Evolutionary conservation across 768 basidiomycete species (phyloP).

Genomic region (Boletus eberwhitei): DNA sequence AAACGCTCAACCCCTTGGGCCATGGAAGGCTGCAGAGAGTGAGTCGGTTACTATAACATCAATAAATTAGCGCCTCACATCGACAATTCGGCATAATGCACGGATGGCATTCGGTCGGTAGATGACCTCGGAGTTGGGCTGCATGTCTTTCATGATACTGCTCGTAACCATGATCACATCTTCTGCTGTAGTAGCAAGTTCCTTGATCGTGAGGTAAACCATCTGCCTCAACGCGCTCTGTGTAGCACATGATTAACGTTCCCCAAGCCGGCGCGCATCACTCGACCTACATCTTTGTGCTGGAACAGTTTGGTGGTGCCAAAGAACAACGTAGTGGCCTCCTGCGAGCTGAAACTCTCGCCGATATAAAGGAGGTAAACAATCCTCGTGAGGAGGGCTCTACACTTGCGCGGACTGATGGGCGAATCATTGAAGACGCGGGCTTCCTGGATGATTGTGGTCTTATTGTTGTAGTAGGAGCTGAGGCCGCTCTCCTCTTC

Average conservation of each 20-base stretch:
- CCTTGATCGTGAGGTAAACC: slow-evolving; percentile 98
- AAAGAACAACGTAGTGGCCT: slow-evolving; percentile 97
- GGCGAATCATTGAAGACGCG: slow-evolving; percentile 99
- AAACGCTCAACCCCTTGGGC: slow-evolving; percentile 97
- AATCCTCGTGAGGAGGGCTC: slow-evolving; percentile 92
- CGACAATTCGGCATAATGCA: slow-evolving; percentile 93
- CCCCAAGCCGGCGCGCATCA: not conserved
- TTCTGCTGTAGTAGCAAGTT: slow-evolving; percentile 91
- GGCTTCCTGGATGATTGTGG: slow-evolving; percentile 96
- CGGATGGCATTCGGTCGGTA: slow-evolving; percentile 98
- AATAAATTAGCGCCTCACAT: slow-evolving; percentile 55
- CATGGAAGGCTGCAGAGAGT: slow-evolving; percentile 82
- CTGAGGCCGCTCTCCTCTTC: slow-evolving; percentile 94
- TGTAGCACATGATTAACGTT: slow-evolving; percentile 6
- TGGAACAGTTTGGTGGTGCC: slow-evolving; percentile 99
- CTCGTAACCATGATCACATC: slow-evolving; percentile 99
- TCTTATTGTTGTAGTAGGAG: slow-evolving; percentile 95
- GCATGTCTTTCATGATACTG: slow-evolving; percentile 99
- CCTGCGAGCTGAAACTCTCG: slow-evolving; percentile 91
- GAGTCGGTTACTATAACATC: slow-evolving; percentile 35
- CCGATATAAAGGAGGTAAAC: slow-evolving; percentile 96
- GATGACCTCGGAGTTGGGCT: slow-evolving; percentile 96
- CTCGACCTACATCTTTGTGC: slow-evolving; percentile 88
- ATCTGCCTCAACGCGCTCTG: slow-evolving; percentile 95
- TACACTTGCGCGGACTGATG: slow-evolving; percentile 95